These are phyloP conservation scores for Venturiaceae sp. DNA, from an alignment of 2,329 filamentous ascomycete genomes.

Conservation along the genomic window DNA sequence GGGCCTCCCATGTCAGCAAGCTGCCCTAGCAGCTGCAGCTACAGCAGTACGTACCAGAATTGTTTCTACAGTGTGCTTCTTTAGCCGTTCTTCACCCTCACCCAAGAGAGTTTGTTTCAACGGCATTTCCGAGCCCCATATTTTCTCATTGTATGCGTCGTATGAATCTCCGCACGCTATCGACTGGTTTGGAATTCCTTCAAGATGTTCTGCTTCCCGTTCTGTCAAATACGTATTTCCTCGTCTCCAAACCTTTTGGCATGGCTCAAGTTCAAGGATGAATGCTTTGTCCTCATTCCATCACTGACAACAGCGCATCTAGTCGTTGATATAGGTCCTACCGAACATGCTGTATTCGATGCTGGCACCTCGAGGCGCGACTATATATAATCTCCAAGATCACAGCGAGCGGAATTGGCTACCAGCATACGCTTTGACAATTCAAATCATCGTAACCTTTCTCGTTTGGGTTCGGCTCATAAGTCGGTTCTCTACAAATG, in stretches of 20 bases:
- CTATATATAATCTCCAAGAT: neutral
- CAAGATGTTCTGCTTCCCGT: neutral
- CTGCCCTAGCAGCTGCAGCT: neutral
- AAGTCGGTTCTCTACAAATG: neutral
- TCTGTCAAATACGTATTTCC: no score
- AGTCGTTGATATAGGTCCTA: neutral
- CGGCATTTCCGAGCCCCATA: neutral
- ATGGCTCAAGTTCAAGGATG: neutral
- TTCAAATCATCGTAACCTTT: slow-evolving; percentile 5
- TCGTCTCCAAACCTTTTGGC: neutral
- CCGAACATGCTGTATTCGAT: neutral
- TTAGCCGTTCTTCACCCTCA: neutral
- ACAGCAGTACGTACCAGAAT: neutral
- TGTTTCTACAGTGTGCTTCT: neutral
- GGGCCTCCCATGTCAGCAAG: neutral
- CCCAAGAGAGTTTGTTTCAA: neutral
- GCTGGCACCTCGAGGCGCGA: neutral
- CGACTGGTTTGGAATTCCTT: neutral
- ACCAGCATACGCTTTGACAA: slow-evolving; percentile 2
- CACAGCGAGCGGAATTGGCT: slow-evolving; percentile 3
- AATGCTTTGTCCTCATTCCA: neutral
- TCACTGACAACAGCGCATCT: neutral
- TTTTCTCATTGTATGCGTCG: neutral
- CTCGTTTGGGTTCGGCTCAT: slow-evolving; percentile 6
- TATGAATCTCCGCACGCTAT: neutral